These are phyloP conservation scores for Fusarium globosum DNA, from an alignment of 2,329 filamentous ascomycete genomes.

Conservation along the genomic window DNA sequence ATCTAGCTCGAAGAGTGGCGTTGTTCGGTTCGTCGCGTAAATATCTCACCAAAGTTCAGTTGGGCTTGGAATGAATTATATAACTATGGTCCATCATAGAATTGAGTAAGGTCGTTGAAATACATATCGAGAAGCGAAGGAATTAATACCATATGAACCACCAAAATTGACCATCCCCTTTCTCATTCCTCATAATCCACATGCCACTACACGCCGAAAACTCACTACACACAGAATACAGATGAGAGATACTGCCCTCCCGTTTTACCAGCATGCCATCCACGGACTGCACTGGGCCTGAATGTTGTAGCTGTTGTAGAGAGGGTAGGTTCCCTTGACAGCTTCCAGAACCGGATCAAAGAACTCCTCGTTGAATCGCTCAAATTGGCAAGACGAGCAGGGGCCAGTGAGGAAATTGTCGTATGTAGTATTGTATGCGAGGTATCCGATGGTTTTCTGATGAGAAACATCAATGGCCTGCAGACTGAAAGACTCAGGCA, in stretches of 20 bases:
- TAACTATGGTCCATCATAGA: constrained; percentile 8
- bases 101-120: constrained; percentile 25
- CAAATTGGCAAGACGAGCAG: constrained; percentile 51
- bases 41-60: background rate
- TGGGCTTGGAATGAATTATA: background rate
- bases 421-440: constrained; percentile 53
- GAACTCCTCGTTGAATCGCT: constrained; percentile 51
- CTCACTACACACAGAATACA: constrained; percentile 18
- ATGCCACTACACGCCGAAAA: constrained; percentile 13
- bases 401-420: constrained; percentile 52
- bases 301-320: constrained; percentile 52
- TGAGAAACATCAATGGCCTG: constrained; percentile 49
- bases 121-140: constrained; percentile 37
- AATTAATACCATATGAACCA: constrained; percentile 32
- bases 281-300: constrained; percentile 54
- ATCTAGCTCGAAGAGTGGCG: background rate
- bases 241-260: background rate
- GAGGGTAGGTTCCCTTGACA: constrained; percentile 53
- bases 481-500: constrained; percentile 53
- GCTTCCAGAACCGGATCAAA: constrained; percentile 53
- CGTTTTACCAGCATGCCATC: constrained; percentile 48
- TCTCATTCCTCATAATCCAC: background rate
- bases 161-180: constrained; percentile 28
- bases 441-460: constrained; percentile 49
- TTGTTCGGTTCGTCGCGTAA: background rate